Conservation (phyloP, 1,139 yeast species). For the Nakaseomyces sp. region DNA sequence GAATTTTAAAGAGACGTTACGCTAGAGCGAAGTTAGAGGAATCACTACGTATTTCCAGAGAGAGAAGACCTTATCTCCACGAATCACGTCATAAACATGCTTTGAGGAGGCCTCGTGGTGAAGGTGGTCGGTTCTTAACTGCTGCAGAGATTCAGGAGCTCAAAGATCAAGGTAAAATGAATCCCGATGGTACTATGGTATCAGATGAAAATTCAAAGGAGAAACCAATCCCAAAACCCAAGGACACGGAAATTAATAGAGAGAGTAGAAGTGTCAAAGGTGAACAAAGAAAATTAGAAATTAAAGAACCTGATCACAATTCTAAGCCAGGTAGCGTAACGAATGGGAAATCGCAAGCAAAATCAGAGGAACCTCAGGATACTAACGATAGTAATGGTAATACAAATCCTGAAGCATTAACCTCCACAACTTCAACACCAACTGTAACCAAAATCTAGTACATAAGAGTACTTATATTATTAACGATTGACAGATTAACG, state of each 20-base stretch:
- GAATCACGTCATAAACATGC: constrained; percentile 98
- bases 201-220: background rate
- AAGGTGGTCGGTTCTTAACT: constrained; percentile 92
- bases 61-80: constrained; percentile 88
- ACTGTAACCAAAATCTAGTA: constrained; percentile 2
- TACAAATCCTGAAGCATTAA: background rate
- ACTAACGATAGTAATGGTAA: background rate
- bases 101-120: constrained; percentile 98
- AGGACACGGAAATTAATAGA: background rate
- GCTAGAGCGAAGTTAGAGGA: constrained; percentile 94
- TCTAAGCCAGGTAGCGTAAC: background rate
- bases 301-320: constrained; percentile 6
- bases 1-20: constrained; percentile 83
- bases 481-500: background rate
- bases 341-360: background rate
- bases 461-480: no score
- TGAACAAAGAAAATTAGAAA: constrained; percentile 25
- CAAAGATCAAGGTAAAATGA: constrained; percentile 40
- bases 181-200: constrained; percentile 1
- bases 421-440: background rate
- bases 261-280: background rate
- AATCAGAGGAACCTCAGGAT: background rate
- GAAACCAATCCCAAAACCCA: background rate
- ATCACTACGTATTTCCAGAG: constrained; percentile 74
- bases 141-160: constrained; percentile 85